Base-by-base conservation (phyloP, 148 eudicot species). In the Bassia scoparia region DNA sequence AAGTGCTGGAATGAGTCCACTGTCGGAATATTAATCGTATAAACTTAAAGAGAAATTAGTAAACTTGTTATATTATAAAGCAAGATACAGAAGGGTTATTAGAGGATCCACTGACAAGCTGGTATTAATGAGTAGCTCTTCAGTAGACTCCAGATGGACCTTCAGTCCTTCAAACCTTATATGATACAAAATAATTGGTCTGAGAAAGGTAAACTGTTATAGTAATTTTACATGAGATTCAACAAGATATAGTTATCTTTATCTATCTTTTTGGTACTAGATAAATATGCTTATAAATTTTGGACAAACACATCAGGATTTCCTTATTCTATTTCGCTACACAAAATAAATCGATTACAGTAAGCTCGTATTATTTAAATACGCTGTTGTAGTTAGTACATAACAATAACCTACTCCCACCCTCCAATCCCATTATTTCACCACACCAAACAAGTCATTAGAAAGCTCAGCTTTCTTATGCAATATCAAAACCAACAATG, bases 1-100 rank as follows among this genome's bases (percentile, higher is more conserved):
- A n/a, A 44, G 44, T 67, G 37, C 70, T 67, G 70, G 55, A 66
- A 46, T 67, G 53, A 67, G 46, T 63, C 67, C 67, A 18, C 66
- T 0, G 15, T 34, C 8, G 24, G 15, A 38, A 66, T 24, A 23
- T 23, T 43, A 5, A 31, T 13, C 64, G 23, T 66, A 24, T 24
- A 66, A 43, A 44, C 21, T 3, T 0, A 56, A 31, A 61, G 18
- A 58, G 33, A 31, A 61, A 61, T 6, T 30, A 2, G 16, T 7
- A 0, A 61, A 4, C 38, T 16, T 61, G 38, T 30, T 61, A 31
- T 3, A 61, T 31, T 61, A 61, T 20, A 18, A 27, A 61, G 23
- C 65, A 61, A 61, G 65, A 61, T 61, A 61, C 65, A 17, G n/a
- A 61, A 61, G 12, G 38, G 10, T 4, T 16, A 18, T 2, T 30